Evolutionary conservation across 805 yeast species (phyloP).

Genomic region (Saccharomycopsis fibuligera): DNA sequence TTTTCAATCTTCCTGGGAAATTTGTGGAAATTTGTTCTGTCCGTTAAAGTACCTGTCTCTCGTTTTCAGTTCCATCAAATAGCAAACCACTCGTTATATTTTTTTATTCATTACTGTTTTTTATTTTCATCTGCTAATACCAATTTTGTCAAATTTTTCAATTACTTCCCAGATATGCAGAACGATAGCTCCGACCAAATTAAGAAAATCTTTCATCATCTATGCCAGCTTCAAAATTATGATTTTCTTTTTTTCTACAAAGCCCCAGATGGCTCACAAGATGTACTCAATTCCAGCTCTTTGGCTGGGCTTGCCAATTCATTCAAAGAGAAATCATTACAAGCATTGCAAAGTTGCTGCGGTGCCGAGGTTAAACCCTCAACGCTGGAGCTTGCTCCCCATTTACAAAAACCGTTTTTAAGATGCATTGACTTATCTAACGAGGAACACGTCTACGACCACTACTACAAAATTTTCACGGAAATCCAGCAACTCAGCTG

Average conservation of each 20-base stretch:
- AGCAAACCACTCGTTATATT: too few species aligned
- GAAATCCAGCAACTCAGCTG: constrained; percentile 45
- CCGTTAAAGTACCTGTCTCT: too few species aligned
- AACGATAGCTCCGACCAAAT: too few species aligned
- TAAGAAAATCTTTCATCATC: too few species aligned
- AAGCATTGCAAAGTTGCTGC: background rate
- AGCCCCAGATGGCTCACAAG: background rate
- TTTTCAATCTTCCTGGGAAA: too few species aligned
- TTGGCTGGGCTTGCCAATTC: background rate
- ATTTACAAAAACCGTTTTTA: background rate
- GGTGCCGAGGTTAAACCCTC: background rate
- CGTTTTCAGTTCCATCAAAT: too few species aligned
- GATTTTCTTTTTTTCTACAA: background rate
- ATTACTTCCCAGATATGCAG: too few species aligned
- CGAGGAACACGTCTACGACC: constrained; percentile 5
- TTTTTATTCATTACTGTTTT: too few species aligned
- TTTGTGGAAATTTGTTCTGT: too few species aligned
- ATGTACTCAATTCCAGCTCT: background rate
- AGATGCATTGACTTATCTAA: constrained; percentile 13
- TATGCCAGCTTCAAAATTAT: background rate
- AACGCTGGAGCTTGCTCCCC: background rate
- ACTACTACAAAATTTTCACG: constrained; percentile 8
- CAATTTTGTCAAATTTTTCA: too few species aligned
- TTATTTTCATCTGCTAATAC: too few species aligned
- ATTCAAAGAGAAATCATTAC: background rate